Conservation (phyloP, 108 stramenopile species). For the Pseudonitzschia pungens region DNA sequence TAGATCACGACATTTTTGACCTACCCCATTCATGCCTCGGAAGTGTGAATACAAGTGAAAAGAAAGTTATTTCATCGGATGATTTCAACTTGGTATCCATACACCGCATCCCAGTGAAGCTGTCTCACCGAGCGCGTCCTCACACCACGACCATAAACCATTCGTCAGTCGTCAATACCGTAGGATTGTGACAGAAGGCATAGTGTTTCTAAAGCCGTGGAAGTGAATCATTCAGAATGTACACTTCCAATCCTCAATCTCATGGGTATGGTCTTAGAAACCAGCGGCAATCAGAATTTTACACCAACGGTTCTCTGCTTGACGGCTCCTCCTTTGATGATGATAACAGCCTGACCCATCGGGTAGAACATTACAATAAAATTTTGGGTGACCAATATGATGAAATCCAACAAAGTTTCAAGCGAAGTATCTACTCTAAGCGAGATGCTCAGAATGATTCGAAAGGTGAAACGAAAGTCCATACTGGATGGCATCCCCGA, state of each 20-base stretch:
- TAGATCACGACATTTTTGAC: too few relatives aligned
- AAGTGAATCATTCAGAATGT: background rate
- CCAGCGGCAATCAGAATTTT: background rate
- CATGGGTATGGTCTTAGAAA: background rate
- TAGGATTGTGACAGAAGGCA: too few relatives aligned
- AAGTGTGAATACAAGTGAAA: too few relatives aligned
- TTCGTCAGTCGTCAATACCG: background rate
- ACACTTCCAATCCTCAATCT: conserved; percentile 4
- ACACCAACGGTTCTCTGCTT: background rate
- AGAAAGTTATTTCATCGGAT: too few relatives aligned
- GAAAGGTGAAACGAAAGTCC: background rate
- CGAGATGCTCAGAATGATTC: background rate
- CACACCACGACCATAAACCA: too few relatives aligned
- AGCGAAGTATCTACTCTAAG: background rate
- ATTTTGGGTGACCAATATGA: too few relatives aligned
- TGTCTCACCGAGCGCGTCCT: too few relatives aligned
- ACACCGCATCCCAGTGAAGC: too few relatives aligned
- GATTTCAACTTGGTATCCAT: too few relatives aligned
- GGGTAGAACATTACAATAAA: background rate
- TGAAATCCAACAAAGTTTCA: background rate
- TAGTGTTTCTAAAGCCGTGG: too few relatives aligned
- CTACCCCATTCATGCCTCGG: too few relatives aligned
- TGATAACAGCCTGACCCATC: background rate
- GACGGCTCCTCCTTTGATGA: background rate
- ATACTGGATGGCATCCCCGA: background rate